Evolutionary conservation across 2,329 filamentous ascomycete genomes (phyloP).

Genomic region (Aquanectria penicillioides): DNA sequence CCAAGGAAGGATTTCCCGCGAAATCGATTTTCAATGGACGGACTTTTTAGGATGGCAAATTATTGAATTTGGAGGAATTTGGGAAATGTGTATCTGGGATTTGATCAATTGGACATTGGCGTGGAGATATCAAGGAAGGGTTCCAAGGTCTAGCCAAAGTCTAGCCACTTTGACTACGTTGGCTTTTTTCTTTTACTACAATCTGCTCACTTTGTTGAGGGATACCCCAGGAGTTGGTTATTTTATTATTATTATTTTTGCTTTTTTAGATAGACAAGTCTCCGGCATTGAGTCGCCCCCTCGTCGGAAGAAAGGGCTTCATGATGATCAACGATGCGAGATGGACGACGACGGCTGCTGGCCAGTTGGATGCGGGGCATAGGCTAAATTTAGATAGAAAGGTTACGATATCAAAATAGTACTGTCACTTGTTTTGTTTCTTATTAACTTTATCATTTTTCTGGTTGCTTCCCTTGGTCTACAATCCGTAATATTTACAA

Average conservation of each 20-base stretch:
- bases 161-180: conserved; percentile 22
- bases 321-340: conserved; percentile 43
- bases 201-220: conserved; percentile 40
- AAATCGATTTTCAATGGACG: conserved; percentile 8
- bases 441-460: neutral
- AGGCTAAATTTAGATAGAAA: conserved; percentile 40
- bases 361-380: conserved; percentile 39
- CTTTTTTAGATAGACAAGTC: conserved; percentile 38
- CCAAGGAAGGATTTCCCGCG: conserved; percentile 9
- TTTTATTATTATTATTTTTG: conserved; percentile 23
- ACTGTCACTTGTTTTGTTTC: conserved; percentile 24
- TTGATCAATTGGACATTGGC: neutral
- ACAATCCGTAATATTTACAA: too few relatives aligned
- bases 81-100: neutral
- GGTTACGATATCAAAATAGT: conserved; percentile 39
- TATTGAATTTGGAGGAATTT: conserved; percentile 13
- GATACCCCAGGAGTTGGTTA: conserved; percentile 42
- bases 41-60: neutral
- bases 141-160: conserved; percentile 8
- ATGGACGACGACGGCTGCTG: conserved; percentile 43
- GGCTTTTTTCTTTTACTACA: conserved; percentile 16
- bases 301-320: conserved; percentile 31
- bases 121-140: conserved; percentile 8
- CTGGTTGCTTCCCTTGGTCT: neutral
- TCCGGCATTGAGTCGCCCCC: conserved; percentile 36